phyloP scores from a whole-genome alignment of 2,329 filamentous ascomycete genomes.

The Trichoderma sp. region DNA sequence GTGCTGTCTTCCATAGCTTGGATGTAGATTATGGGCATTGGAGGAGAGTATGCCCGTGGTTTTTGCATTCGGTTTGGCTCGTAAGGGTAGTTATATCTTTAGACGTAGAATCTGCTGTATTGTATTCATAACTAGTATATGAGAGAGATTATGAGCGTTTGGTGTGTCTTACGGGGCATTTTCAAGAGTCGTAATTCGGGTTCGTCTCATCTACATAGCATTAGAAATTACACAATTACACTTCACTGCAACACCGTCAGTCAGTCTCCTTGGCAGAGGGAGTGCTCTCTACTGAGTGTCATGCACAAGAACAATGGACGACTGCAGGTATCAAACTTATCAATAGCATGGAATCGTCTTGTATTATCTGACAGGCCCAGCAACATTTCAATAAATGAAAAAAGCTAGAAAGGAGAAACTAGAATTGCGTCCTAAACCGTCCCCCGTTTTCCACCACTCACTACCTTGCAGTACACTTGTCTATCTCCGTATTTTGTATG shows the following conservation, averaged over 20 bases:
- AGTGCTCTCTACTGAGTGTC: neutral
- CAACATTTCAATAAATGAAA: neutral
- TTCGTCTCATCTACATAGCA: neutral
- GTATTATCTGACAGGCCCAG: neutral
- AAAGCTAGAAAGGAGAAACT: neutral
- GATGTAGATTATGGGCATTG: neutral
- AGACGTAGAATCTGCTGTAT: too few relatives aligned
- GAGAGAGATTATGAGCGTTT: neutral
- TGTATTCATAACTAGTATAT: neutral
- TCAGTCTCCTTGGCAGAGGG: neutral
- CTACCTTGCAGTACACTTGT: constrained; percentile 2
- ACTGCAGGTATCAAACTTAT: neutral
- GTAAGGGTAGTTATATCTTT: neutral
- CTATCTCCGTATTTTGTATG: constrained; percentile 5
- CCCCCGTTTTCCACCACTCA: neutral
- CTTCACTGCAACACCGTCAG: too few relatives aligned
- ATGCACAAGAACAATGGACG: neutral
- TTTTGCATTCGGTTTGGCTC: neutral
- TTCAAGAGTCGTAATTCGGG: neutral
- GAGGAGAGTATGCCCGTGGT: neutral
- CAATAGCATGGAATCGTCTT: neutral
- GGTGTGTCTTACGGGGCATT: neutral
- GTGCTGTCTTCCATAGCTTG: neutral
- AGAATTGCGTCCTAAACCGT: neutral
- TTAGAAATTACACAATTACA: neutral